Evolutionary conservation across 2,329 filamentous ascomycete genomes (phyloP), one percentile per base, ranked within the genome.

Genomic region (Pseudogymnoascus sp.): DNA sequence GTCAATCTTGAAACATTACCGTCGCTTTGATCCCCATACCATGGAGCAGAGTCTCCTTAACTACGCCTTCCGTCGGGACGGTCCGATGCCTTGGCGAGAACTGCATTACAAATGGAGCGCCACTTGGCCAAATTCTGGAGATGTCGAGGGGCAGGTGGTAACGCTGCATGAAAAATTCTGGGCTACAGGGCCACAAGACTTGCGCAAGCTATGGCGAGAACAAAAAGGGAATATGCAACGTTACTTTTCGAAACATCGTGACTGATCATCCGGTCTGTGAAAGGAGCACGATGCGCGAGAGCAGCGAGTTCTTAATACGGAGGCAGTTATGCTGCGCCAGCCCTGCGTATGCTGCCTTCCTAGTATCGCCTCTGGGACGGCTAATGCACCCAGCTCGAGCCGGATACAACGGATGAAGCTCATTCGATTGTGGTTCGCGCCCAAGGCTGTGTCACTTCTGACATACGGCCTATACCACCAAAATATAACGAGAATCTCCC

Each of bases 11-110:
- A 61, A 64, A 12, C 67, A 72, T 28, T 69, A 68, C n/a, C 67
- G 69, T 25, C 70, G 73, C 12, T 78, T 78, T 64, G 69, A 75
- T 41, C 70, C 74, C 0, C 67, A 68, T 18, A 73, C 71, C 14
- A 74, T 74, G 64, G 76, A 78, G 63, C 77, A 78, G 65, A 74
- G 73, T 62, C 65, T 79, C 25, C 67, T 77, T 16, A 78, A 78
- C 65, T 78, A 79, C 64, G 77, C 74, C 2, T 75, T 76, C 63
- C 69, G 76, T 8, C 63, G 71, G 6, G 67, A 70, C 8, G 76
- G 75, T 0, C 67, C 72, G 9, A 78, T 78, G 75, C 75, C 76
- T 0, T 78, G 76, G 76, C 65, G 68, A 16, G 70, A 74, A 60
- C 60, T 78, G 57, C 65, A 74, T 59, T 70, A 69, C 60, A 68